These are phyloP conservation scores for Boletus reticulatus DNA, from an alignment of 768 basidiomycete genomes.

Conservation along the genomic window DNA sequence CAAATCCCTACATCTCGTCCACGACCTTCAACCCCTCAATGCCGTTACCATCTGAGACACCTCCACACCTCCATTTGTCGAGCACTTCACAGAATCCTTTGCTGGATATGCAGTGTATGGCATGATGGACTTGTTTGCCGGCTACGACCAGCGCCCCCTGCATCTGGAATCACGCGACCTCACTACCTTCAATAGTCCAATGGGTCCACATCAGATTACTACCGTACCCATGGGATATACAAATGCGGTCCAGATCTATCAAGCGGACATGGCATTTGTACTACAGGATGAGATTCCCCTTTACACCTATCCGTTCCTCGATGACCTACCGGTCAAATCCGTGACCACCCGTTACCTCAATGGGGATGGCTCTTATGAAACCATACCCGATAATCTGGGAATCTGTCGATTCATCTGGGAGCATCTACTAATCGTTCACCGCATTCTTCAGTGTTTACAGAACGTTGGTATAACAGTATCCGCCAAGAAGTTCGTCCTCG, in stretches of 20 bases:
- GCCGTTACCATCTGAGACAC: not conserved
- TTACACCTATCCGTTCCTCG: not conserved
- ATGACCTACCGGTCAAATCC: not conserved
- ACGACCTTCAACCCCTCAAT: constrained; percentile 1
- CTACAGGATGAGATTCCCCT: not conserved
- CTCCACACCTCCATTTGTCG: not conserved
- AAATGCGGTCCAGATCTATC: not conserved
- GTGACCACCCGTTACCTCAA: not conserved
- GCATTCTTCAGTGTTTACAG: not conserved
- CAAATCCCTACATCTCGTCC: not conserved
- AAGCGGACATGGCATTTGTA: not conserved
- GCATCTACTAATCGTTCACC: not conserved
- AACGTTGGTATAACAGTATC: not conserved
- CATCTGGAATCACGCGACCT: not conserved
- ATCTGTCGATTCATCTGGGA: not conserved
- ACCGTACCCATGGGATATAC: not conserved
- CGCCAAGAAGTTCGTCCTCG: not conserved
- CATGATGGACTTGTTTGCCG: not conserved
- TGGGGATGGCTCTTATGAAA: not conserved
- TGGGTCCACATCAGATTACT: not conserved
- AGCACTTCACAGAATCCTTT: not conserved
- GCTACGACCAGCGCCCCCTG: not conserved
- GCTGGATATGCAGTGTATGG: not conserved
- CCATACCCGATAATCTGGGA: not conserved
- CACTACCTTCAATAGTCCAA: not conserved